Conservation (phyloP, 2,329 filamentous ascomycete genomes). For the Fusarium tricinctum region DNA sequence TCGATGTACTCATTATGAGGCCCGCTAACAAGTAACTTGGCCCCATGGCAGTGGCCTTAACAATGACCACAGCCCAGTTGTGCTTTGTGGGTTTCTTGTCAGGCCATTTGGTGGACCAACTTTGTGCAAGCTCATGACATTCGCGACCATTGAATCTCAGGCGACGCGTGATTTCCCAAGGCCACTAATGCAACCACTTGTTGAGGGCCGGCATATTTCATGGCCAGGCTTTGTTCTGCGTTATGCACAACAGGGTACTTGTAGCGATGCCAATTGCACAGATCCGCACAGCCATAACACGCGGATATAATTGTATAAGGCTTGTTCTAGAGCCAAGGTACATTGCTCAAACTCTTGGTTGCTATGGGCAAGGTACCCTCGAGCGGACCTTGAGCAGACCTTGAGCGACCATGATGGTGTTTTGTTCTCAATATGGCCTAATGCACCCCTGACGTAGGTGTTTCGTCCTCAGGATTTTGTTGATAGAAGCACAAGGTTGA, state of each 20-base stretch:
- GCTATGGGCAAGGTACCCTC: background rate
- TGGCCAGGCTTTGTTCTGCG: constrained; percentile 26
- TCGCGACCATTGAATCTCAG: constrained; percentile 24
- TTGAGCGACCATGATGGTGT: background rate
- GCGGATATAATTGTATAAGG: background rate
- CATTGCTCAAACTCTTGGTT: background rate
- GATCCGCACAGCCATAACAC: background rate
- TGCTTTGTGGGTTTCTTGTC: constrained; percentile 11
- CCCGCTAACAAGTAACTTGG: constrained; percentile 10
- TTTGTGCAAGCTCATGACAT: constrained; percentile 18
- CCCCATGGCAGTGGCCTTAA: constrained; percentile 22
- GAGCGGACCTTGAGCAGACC: background rate
- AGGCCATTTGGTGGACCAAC: constrained; percentile 9
- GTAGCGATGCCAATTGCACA: background rate
- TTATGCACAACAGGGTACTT: constrained; percentile 8
- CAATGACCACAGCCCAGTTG: background rate
- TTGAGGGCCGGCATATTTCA: constrained; percentile 24
- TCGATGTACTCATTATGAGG: constrained; percentile 7
- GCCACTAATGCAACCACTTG: constrained; percentile 46
- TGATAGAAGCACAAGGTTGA: background rate
- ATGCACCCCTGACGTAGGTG: background rate
- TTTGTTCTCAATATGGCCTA: background rate
- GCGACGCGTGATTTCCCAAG: constrained; percentile 25
- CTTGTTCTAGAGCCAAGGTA: background rate
- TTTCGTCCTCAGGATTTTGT: background rate